A percentile compares a stretch with the other conserved stretches of the same genome.
Conservation (phyloP, 768 basidiomycete species). For the Calocera cornea region DNA sequence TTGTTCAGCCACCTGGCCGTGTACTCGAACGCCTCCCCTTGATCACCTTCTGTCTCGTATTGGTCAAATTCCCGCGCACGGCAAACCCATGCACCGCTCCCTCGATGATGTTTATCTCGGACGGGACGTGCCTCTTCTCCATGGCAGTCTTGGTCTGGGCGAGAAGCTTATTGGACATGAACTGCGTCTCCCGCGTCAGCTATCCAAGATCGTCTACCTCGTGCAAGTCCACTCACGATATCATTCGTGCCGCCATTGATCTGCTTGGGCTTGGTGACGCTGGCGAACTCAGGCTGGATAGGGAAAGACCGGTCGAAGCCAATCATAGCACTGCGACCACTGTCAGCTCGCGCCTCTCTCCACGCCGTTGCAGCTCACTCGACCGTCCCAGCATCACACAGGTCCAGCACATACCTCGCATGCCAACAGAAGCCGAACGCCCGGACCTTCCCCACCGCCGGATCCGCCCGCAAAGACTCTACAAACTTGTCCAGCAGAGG, state of each 20-base stretch:
- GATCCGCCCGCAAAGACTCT: conserved; percentile 21
- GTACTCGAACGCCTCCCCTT: conserved; percentile 21
- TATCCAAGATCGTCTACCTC: too few relatives aligned
- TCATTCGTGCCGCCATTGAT: conserved; percentile 22
- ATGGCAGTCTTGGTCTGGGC: not conserved
- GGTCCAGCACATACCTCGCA: conserved; percentile 17
- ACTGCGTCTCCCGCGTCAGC: too few relatives aligned
- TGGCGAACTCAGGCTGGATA: conserved; percentile 18
- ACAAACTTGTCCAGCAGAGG: conserved; percentile 24
- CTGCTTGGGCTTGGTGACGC: conserved; percentile 18
- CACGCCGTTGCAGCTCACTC: too few relatives aligned
- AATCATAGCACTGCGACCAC: conserved; percentile 16
- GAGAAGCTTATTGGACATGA: not conserved
- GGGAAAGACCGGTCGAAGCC: conserved; percentile 23
- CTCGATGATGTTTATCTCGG: conserved; percentile 15
- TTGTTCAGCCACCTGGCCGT: conserved; percentile 18
- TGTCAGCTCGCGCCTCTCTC: conserved; percentile 8
- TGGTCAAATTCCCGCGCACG: conserved; percentile 21
- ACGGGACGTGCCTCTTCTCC: conserved; percentile 4
- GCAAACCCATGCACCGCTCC: conserved; percentile 23
- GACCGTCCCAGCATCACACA: not conserved
- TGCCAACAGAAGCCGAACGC: conserved; percentile 28
- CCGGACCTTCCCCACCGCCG: conserved; percentile 21
- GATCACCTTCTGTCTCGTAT: conserved; percentile 18
- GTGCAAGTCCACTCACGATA: conserved; percentile 11